Evolutionary conservation across 305 asterid species (phyloP), one percentile per base, ranked within the genome.

Genomic region (Striga hermonthica): DNA sequence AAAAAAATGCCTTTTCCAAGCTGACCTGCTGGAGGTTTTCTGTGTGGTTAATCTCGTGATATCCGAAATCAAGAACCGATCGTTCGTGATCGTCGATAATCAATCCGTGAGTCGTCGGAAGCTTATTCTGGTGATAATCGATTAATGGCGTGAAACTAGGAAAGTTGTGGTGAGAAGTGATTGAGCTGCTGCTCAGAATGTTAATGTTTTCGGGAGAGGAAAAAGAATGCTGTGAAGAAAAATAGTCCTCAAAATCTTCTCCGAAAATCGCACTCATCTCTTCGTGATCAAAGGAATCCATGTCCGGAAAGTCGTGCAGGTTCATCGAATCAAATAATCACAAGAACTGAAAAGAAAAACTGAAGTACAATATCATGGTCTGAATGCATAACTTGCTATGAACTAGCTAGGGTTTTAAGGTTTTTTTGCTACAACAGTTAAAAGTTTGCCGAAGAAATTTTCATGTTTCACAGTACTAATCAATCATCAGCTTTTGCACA

Each of bases 21-120:
- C 62, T 11, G 14, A 57, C 62, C 62, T 57, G 37, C 31, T 5
- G 41, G 62, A 57, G 62, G 45, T 13, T 63, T 63, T 48, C 57
- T 7, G 12, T 7, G 35, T 31, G 45, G 36, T 47, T 40, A 40
- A 40, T 45, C 11, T 5, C 6, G 44, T 31, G 14, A 22, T 43
- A 14, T 10, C 31, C 6, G 12, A 22, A 9, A 16, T 43, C n/a
- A n/a, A n/a, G n/a, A n/a, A n/a, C n/a, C n/a, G n/a, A n/a, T n/a
- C n/a, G n/a, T n/a, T n/a, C n/a, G n/a, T n/a, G n/a, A n/a, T n/a
- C n/a, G n/a, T n/a, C n/a, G n/a, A n/a, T 41, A 43, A 60, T 4
- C 13, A 16, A 8, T 5, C 50, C 15, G 10, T 14, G 7, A 14
- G 40, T 1, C 14, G 0, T 57, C 9, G 62, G 62, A 35, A 35